A percentile compares a stretch with the other conserved stretches of the same genome.
phyloP scores from a whole-genome alignment of 2,329 filamentous ascomycete species.

The Xylariaceae sp. region DNA sequence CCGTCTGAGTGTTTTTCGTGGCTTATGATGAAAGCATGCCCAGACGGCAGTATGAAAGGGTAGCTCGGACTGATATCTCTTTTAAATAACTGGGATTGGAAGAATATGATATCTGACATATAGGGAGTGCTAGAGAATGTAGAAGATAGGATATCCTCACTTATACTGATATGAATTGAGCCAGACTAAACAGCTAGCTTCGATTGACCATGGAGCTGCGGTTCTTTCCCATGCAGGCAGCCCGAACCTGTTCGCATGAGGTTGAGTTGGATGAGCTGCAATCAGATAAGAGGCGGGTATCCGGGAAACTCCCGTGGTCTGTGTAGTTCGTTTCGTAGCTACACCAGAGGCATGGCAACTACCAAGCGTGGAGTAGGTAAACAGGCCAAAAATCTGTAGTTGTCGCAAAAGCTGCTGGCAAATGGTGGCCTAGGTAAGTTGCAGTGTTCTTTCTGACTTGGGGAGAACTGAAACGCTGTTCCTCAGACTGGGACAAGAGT shows the following conservation, averaged over 20 bases:
- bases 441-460: conserved; percentile 23
- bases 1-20: neutral
- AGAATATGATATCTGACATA: conserved; percentile 28
- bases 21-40: neutral
- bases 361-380: conserved; percentile 31
- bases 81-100: neutral
- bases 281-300: conserved; percentile 45
- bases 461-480: conserved; percentile 42
- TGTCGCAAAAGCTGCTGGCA: conserved; percentile 36
- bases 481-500: conserved; percentile 34
- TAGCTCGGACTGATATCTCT: neutral
- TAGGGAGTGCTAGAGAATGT: conserved; percentile 16
- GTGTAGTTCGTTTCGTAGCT: conserved; percentile 39
- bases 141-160: conserved; percentile 15
- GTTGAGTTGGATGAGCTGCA: conserved; percentile 44
- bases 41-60: neutral
- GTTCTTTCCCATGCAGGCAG: conserved; percentile 50
- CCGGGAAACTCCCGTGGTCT: conserved; percentile 42
- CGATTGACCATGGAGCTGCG: conserved; percentile 41
- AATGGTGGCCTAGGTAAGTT: conserved; percentile 29
- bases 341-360: conserved; percentile 32
- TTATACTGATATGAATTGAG: conserved; percentile 25
- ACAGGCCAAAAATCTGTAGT: conserved; percentile 32
- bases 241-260: conserved; percentile 55
- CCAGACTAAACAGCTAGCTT: conserved; percentile 24